Evolutionary conservation across 768 basidiomycete species (phyloP).

Genomic region (Daedaleopsis sinensis): DNA sequence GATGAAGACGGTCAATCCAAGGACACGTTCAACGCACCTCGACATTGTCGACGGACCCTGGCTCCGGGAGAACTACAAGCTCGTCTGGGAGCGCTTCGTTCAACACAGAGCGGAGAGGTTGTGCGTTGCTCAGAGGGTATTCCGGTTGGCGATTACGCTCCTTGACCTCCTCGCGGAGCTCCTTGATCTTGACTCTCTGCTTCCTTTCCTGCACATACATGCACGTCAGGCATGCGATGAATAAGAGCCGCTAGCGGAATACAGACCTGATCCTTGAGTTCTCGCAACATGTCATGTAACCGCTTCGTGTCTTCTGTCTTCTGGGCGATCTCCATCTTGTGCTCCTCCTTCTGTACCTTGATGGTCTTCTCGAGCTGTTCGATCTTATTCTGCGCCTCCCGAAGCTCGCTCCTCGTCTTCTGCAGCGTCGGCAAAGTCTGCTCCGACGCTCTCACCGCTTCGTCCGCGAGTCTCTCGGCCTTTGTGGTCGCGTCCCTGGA

Average conservation of each 20-base stretch:
- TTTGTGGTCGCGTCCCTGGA: background rate
- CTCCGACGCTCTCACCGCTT: constrained; percentile 2
- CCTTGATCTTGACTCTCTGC: constrained; percentile 10
- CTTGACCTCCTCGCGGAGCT: constrained; percentile 1
- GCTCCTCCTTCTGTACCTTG: background rate
- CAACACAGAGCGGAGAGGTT: background rate
- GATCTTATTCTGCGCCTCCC: background rate
- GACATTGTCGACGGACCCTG: no score
- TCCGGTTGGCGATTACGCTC: background rate
- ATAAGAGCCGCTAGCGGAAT: no score
- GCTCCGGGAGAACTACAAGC: no score
- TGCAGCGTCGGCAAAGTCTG: background rate
- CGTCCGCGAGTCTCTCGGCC: constrained; percentile 4
- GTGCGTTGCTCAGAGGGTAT: background rate
- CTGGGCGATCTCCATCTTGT: background rate
- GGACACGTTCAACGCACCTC: no score
- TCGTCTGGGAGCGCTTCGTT: background rate
- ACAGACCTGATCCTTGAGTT: constrained; percentile 2
- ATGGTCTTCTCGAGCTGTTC: background rate
- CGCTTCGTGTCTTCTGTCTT: constrained; percentile 1
- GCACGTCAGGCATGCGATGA: no score
- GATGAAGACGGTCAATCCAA: no score
- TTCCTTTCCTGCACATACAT: constrained; percentile 1
- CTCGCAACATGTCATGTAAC: background rate
- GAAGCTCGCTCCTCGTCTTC: background rate